Evolutionary conservation across 441 rosid species (phyloP), one percentile per base, ranked within the genome.

Genomic region (Jatropha multifida): DNA sequence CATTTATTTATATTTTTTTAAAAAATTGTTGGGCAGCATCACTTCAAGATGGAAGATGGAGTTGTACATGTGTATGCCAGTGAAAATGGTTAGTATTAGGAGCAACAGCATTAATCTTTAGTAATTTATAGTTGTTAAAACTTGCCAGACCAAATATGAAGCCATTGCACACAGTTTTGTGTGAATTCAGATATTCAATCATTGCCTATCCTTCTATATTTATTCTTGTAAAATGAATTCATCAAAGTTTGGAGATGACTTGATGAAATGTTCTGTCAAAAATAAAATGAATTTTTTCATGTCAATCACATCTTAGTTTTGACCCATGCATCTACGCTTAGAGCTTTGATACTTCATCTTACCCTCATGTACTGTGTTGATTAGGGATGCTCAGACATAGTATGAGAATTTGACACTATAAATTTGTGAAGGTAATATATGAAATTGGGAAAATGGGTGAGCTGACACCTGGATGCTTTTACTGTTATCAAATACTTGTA

Each of bases 1-100:
- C 15, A 46, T 65, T 44, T 18, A 0, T 20, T 40, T 26, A 55
- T n/a, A 59, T 60, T 46, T 54, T 32, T 5, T 23, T 0, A 23
- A 66, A 63, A 65, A 61, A 32, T 55, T 68, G 54, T 66, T 69
- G 20, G 75, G 86, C 89, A 90, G 95, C 95, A 90, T 83, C 78
- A 79, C 77, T 90, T 86, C 68, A 82, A 82, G 86, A 87, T 86
- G 92, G 86, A 85, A 77, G 91, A 89, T 78, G 95, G 95, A 77
- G 92, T 90, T 49, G 64, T 83, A 26, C 92, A 77, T 83, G 89
- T 90, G 62, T 90, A 87, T 84, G 87, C 89, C 37, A 81, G 77
- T 82, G 84, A 86, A 81, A 79, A 81, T 74, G 85, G 95, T 87
- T 74, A 52, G 83, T 42, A 64, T 51, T 52, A 27, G 62, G 67